phyloP scores from a whole-genome alignment of 2,329 filamentous ascomycete species.

The Aspergillus versicolor region DNA sequence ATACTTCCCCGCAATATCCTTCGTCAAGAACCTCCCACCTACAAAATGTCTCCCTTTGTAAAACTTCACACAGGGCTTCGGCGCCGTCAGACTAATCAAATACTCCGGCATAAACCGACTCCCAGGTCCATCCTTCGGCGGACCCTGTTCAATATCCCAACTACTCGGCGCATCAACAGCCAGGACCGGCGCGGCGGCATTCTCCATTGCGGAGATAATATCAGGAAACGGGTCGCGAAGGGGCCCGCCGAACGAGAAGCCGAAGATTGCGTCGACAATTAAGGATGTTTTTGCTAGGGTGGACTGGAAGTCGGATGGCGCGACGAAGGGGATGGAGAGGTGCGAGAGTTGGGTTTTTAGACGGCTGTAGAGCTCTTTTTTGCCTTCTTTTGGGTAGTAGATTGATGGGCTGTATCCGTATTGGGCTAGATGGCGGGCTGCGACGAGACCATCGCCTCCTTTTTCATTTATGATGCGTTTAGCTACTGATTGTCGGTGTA shows the following conservation, averaged over 20 bases:
- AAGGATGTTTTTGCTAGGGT: conserved; percentile 72
- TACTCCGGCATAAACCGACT: conserved; percentile 76
- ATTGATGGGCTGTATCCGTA: conserved; percentile 88
- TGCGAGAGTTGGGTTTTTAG: conserved; percentile 81
- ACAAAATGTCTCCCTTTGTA: conserved; percentile 90
- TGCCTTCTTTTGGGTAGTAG: conserved; percentile 90
- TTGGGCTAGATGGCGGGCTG: conserved; percentile 84
- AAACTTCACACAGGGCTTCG: conserved; percentile 81
- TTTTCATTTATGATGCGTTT: background rate
- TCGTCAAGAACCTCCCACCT: conserved; percentile 83
- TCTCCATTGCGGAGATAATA: conserved; percentile 75
- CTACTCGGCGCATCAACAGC: conserved; percentile 91
- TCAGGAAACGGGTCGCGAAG: conserved; percentile 87
- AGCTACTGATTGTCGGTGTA: background rate
- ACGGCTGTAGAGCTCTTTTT: conserved; percentile 77
- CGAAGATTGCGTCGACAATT: conserved; percentile 90
- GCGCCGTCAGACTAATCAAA: conserved; percentile 85
- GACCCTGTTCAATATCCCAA: conserved; percentile 88
- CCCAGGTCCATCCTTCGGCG: conserved; percentile 73
- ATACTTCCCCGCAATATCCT: conserved; percentile 79
- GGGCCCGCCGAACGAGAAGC: conserved; percentile 89
- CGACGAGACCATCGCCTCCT: conserved; percentile 94
- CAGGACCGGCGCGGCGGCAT: conserved; percentile 72
- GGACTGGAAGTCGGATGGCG: conserved; percentile 66
- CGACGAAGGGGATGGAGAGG: conserved; percentile 71